Evolutionary conservation across 768 basidiomycete genomes (phyloP).

Genomic region (Amanita muscaria): DNA sequence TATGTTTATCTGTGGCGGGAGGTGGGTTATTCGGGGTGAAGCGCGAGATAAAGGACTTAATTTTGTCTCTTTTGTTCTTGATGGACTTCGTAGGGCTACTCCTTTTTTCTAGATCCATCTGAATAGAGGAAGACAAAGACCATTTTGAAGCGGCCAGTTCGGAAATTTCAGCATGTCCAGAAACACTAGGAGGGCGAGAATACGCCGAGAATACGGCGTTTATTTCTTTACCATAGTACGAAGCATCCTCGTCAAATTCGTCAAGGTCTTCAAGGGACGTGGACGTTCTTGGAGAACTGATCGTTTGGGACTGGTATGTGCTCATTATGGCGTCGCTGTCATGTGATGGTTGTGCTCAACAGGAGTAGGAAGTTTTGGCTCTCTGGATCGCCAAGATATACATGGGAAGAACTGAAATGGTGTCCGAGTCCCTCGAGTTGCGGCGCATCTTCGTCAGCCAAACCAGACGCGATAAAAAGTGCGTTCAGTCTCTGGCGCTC

Average conservation of each 20-base stretch:
- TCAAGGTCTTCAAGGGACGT: conserved; percentile 2
- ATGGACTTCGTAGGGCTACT: not conserved
- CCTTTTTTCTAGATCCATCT: conserved; percentile 3
- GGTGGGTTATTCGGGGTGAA: not conserved
- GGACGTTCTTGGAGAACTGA: not conserved
- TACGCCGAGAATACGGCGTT: conserved; percentile 6
- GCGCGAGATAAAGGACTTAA: conserved; percentile 6
- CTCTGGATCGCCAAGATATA: not conserved
- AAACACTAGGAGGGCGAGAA: not conserved
- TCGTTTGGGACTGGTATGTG: not conserved
- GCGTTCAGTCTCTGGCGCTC: conserved; percentile 7
- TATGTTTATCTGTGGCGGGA: not conserved
- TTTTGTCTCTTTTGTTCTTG: conserved; percentile 3
- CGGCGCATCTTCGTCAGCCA: conserved; percentile 2
- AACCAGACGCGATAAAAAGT: conserved; percentile 8
- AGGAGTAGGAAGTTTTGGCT: not conserved
- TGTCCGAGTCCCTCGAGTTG: not conserved
- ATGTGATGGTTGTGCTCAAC: not conserved
- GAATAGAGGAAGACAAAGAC: conserved; percentile 7
- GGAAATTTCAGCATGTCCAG: not conserved
- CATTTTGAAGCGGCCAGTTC: conserved; percentile 2
- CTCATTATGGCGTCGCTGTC: not conserved
- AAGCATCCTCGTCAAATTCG: conserved; percentile 8
- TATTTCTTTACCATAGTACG: conserved; percentile 7
- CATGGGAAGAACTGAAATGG: not conserved